Evolutionary conservation across 805 yeast genomes (phyloP), one percentile per base, ranked within the genome.

Genomic region (Saccharomycopsis sp.): DNA sequence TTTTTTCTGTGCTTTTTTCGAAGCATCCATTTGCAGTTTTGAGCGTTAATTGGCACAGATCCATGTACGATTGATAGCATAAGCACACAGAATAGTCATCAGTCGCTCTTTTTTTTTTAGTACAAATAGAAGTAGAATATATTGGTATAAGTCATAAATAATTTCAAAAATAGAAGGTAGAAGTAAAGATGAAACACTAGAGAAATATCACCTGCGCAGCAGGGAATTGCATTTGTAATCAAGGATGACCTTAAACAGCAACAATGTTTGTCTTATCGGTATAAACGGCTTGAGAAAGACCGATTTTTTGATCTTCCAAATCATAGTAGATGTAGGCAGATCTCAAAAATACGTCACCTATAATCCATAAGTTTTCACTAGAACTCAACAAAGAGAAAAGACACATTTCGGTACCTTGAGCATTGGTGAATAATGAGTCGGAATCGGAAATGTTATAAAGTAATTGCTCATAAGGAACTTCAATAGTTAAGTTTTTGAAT

Each of bases 281-380:
- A 53, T 64, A 69, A 51, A 69, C 71, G 2, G 77, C 83, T 60
- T 76, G 80, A 3, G 83, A 84, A 15, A 81, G 52, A 1, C 77
- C 78, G 24, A 80, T 66, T 57, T 74, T 73, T 25, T 68, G 63
- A 42, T 72, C 70, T 24, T 77, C 83, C 54, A 82, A 66, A 67
- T 83, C 86, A 59, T 75, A 84, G 53, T 81, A 84, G 50, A 78
- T 73, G 64, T 83, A 83, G 1, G 80, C 81, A 35, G 76, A 69
- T 61, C 80, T 73, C 60, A 84, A 66, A 67, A 84, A 78, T 3
- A 78, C 71, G 66, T 81, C 85, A 56, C 87, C 88, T 17, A 82
- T 67, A 9, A 77, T 75, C 60, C 77, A 75, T 57, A 73, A 68
- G 2, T 70, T 60, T 25, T 71, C 72, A 58, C 71, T 72, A 14